Conservation (phyloP, 139 green algal species). For the Pleodorina starrii region DNA sequence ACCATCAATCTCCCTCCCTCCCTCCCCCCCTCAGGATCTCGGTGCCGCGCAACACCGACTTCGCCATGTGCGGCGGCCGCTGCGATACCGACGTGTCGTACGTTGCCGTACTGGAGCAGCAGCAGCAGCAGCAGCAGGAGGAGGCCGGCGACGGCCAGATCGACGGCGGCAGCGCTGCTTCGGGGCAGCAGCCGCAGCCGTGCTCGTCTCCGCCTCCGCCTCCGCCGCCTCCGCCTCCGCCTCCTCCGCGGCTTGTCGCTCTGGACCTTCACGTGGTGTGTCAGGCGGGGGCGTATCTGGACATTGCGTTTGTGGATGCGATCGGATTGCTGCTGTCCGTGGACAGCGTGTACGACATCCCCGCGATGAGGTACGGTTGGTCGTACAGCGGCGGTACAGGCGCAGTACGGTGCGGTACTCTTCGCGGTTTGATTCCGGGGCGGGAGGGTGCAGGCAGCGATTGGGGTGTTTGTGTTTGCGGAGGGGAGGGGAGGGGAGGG, state of each 20-base stretch:
- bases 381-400: too few species aligned
- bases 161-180: too few species aligned
- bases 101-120: conserved; percentile 31
- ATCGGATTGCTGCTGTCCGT: background rate
- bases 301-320: conserved; percentile 25
- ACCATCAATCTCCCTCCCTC: background rate
- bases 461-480: too few species aligned
- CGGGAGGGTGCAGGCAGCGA: too few species aligned
- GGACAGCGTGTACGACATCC: conserved; percentile 49
- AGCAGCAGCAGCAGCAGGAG: too few species aligned
- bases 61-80: conserved; percentile 53
- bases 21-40: too few species aligned
- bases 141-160: background rate
- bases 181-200: too few species aligned
- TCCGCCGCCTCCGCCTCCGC: conserved; percentile 6
- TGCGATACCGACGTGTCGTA: conserved; percentile 43
- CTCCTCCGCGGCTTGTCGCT: conserved; percentile 54
- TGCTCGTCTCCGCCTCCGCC: too few species aligned
- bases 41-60: conserved; percentile 45
- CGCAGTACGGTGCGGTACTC: too few species aligned
- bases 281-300: conserved; percentile 33
- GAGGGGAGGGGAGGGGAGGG: too few species aligned
- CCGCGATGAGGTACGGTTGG: conserved; percentile 30
- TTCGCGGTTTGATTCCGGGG: too few species aligned
- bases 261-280: conserved; percentile 51